Percentiles rank a stretch among this genome's conserved stretches.
phyloP scores from a whole-genome alignment of 768 basidiomycete species.

The Lentinula detonsa region DNA sequence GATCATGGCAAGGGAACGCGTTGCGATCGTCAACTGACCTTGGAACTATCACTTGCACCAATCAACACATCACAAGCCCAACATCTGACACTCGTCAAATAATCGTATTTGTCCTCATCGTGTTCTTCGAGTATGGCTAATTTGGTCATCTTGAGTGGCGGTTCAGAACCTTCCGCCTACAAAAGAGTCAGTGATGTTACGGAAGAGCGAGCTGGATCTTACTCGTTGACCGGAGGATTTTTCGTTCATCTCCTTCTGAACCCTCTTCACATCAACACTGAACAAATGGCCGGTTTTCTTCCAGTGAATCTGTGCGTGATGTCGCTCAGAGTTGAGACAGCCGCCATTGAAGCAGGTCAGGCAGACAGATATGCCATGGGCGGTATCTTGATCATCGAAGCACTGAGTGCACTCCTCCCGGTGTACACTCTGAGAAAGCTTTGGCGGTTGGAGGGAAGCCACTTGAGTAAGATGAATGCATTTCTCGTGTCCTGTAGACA shows the following conservation, averaged over 20 bases:
- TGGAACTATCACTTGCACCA: constrained; percentile 36
- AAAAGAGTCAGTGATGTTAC: neutral
- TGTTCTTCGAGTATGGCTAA: constrained; percentile 82
- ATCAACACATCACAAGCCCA: constrained; percentile 61
- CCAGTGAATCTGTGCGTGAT: constrained; percentile 72
- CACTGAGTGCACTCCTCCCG: constrained; percentile 97
- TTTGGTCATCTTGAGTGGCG: constrained; percentile 85
- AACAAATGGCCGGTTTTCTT: constrained; percentile 69
- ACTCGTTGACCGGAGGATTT: constrained; percentile 51
- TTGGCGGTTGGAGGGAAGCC: constrained; percentile 46
- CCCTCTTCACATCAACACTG: constrained; percentile 74
- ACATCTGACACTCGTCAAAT: constrained; percentile 59
- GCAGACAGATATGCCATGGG: constrained; percentile 83
- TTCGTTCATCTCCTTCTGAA: neutral
- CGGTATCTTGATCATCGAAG: constrained; percentile 87
- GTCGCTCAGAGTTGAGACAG: constrained; percentile 55
- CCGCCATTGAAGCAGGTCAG: constrained; percentile 92
- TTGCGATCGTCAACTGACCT: constrained; percentile 25
- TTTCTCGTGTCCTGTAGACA: constrained; percentile 19
- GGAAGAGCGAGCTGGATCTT: constrained; percentile 22
- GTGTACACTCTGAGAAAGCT: constrained; percentile 67
- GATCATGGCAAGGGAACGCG: constrained; percentile 11
- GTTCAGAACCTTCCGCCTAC: constrained; percentile 71
- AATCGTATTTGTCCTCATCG: constrained; percentile 86
- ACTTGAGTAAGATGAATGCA: constrained; percentile 54